Percentiles rank a stretch among this genome's conserved stretches.
Evolutionary conservation across 768 basidiomycete species (phyloP).

Genomic region (Lactarius vividus): DNA sequence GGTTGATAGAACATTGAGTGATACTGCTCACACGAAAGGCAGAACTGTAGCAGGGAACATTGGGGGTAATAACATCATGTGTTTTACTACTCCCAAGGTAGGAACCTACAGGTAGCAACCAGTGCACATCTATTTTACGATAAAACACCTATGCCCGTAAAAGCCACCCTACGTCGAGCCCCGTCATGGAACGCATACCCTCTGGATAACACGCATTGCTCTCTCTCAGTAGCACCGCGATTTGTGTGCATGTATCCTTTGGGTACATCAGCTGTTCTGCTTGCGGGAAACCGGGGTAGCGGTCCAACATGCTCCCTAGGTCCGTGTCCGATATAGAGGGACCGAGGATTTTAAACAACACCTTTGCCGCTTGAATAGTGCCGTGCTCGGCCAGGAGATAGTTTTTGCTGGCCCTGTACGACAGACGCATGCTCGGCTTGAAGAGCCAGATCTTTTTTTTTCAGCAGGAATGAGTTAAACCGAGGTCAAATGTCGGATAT

Average conservation of each 20-base stretch:
- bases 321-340: constrained; percentile 54
- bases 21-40: no score
- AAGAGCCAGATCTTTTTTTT: constrained; percentile 82
- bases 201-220: constrained; percentile 77
- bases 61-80: background rate
- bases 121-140: background rate
- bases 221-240: constrained; percentile 69
- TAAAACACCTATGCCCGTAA: constrained; percentile 33
- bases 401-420: constrained; percentile 59
- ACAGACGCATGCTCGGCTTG: constrained; percentile 81
- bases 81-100: no score
- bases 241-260: constrained; percentile 65
- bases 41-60: no score
- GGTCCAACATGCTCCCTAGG: constrained; percentile 55
- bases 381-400: constrained; percentile 60
- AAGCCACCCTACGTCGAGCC: constrained; percentile 81
- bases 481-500: background rate
- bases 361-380: constrained; percentile 71
- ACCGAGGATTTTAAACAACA: constrained; percentile 77
- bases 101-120: background rate
- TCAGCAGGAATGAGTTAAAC: background rate
- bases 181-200: constrained; percentile 73
- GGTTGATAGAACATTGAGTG: no score
- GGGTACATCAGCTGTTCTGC: constrained; percentile 89
- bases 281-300: constrained; percentile 80